Percentiles rank a stretch among this genome's conserved stretches.
phyloP scores from a whole-genome alignment of 345 rosid genomes.

The Abelmoschus esculentus region DNA sequence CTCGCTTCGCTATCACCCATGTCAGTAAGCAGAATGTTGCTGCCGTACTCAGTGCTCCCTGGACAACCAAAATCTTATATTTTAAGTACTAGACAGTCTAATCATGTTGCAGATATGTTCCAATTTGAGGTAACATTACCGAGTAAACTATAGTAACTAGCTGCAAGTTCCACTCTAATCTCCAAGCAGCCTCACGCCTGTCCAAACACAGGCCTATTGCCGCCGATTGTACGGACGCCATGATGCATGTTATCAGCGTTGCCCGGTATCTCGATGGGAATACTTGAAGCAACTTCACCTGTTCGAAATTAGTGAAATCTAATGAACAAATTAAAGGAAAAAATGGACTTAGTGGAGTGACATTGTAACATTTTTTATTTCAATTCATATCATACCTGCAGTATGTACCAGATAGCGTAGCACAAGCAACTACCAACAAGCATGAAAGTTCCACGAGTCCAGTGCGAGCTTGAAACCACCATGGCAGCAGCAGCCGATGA shows the following conservation, averaged over 20 bases:
- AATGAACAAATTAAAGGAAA: neutral
- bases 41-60: slow-evolving; percentile 42
- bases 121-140: slow-evolving; percentile 9
- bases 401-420: slow-evolving; percentile 33
- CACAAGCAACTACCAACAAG: slow-evolving; percentile 26
- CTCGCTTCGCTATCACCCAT: slow-evolving; percentile 30
- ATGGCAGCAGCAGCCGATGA: neutral
- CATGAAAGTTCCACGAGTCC: slow-evolving; percentile 31
- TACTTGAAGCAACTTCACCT: slow-evolving; percentile 31
- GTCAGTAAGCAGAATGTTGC: slow-evolving; percentile 31
- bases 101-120: neutral
- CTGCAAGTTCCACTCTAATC: slow-evolving; percentile 32
- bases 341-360: neutral
- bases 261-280: slow-evolving; percentile 35
- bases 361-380: neutral
- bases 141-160: slow-evolving; percentile 40
- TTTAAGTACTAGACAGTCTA: neutral
- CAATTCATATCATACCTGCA: slow-evolving; percentile 26
- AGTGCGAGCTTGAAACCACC: neutral
- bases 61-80: neutral
- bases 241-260: slow-evolving; percentile 37
- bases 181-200: slow-evolving; percentile 22
- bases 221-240: slow-evolving; percentile 27
- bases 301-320: neutral
- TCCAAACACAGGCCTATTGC: slow-evolving; percentile 30